phyloP scores from a whole-genome alignment of 1,284 basidiomycete genomes.

The Bondarzewia mesenterica region DNA sequence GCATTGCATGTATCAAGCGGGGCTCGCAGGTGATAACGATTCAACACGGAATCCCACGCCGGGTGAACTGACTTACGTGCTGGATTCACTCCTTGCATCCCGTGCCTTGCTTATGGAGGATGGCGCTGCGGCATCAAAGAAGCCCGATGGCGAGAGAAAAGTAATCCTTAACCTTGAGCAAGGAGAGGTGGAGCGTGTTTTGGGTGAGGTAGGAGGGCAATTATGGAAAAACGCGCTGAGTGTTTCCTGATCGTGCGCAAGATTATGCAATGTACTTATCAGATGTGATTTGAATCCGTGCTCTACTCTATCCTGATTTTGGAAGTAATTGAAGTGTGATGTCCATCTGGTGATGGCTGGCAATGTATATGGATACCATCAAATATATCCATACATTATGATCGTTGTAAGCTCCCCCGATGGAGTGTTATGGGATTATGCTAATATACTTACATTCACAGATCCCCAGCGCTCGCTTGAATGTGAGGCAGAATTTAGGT shows the following conservation, averaged over 20 bases:
- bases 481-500: no score
- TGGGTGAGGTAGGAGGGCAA: slow-evolving; percentile 62
- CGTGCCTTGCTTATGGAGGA: slow-evolving; percentile 68
- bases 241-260: slow-evolving; percentile 13
- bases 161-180: slow-evolving; percentile 65
- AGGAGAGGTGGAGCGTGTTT: slow-evolving; percentile 62
- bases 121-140: slow-evolving; percentile 40
- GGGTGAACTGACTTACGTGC: slow-evolving; percentile 49
- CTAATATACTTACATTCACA: no score
- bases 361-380: no score
- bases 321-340: no score
- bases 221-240: slow-evolving; percentile 56
- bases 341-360: no score
- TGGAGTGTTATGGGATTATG: no score
- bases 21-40: slow-evolving; percentile 44
- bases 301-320: no score
- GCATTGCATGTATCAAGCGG: slow-evolving; percentile 52
- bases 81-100: slow-evolving; percentile 63
- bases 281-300: no score
- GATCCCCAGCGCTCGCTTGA: no score
- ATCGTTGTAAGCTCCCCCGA: no score
- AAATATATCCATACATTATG: no score
- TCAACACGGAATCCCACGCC: slow-evolving; percentile 43
- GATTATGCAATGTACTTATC: no score
- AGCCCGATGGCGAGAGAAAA: slow-evolving; percentile 48